Base-by-base conservation (phyloP, 768 basidiomycete genomes). In the Leucosporidium yakuticum region DNA sequence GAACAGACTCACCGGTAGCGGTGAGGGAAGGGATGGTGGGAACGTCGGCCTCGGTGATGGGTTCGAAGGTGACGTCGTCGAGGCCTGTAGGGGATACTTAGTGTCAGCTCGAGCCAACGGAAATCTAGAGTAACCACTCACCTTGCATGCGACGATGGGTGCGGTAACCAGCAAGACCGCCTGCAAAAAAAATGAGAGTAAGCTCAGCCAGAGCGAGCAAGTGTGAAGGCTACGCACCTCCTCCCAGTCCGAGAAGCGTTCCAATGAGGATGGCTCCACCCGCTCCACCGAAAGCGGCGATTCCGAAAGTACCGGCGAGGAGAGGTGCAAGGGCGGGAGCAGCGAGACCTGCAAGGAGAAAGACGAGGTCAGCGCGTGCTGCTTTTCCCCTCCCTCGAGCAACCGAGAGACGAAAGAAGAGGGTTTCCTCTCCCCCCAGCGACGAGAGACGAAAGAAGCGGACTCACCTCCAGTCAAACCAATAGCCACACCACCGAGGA, bases 221-320 rank as follows among this genome's bases (percentile, higher is more conserved):
- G n/a, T n/a, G n/a, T n/a, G n/a, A n/a, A n/a, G n/a, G n/a, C n/a
- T 7, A 57, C 64, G 63, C 31, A 65, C 63, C 72, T 29, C 75
- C 74, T 20, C 66, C 71, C 17, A 76, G 64, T 0, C 76, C 76
- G 51, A 76, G 72, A 6, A 76, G 63, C 1, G 74, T 73, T 15
- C 76, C 76, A 29, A 76, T 67, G 12, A 75, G 48, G 5, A 76
- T 67, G 2, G 73, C 72, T 1, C 76, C 76, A 11, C 73, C 65
- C 0, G 74, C 69, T 23, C 64, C 65, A 5, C 66, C 64, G n/a
- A 76, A 67, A 32, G 70, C 66, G 0, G 70, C 62, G n/a, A 75
- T 64, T 4, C 68, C 68, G 11, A 69, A 54, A 0, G 63, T 62
- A 0, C 71, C 71, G 20, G 63, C 70, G 20, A 67, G 70, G 5